Evolutionary conservation across 2,329 filamentous ascomycete species (phyloP).

Genomic region (Ceratocystis alfenasii): DNA sequence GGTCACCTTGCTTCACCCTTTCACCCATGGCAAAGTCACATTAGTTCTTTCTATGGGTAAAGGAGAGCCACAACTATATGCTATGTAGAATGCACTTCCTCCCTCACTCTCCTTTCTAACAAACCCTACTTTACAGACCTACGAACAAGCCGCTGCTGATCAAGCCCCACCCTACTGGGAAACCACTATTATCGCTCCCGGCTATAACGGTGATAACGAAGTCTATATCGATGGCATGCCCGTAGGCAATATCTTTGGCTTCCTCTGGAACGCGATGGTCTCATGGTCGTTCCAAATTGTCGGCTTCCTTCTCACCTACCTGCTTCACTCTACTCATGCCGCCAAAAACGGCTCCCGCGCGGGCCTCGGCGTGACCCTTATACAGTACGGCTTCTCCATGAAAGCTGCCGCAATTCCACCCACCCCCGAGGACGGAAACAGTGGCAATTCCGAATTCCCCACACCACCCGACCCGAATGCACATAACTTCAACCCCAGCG

Average conservation of each 20-base stretch:
- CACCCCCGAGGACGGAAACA: constrained; percentile 35
- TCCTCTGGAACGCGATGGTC: constrained; percentile 90
- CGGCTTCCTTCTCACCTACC: constrained; percentile 94
- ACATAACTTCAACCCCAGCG: constrained; percentile 71
- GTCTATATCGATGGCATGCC: constrained; percentile 95
- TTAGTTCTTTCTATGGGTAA: too few species aligned
- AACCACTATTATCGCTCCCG: constrained; percentile 90
- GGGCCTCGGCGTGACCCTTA: constrained; percentile 84
- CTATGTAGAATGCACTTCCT: neutral
- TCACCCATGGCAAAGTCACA: neutral
- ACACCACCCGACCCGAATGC: constrained; percentile 77
- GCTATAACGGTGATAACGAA: constrained; percentile 79
- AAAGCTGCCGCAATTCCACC: constrained; percentile 46
- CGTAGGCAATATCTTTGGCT: constrained; percentile 75
- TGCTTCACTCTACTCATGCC: constrained; percentile 93
- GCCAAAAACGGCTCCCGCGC: constrained; percentile 95
- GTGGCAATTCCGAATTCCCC: constrained; percentile 46
- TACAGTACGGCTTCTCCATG: constrained; percentile 97
- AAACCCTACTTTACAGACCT: constrained; percentile 49
- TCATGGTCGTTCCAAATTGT: constrained; percentile 95
- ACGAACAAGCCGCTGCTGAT: constrained; percentile 95
- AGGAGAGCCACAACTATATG: too few species aligned
- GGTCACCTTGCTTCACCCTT: constrained; percentile 28
- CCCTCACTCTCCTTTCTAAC: constrained; percentile 29
- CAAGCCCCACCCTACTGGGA: constrained; percentile 97